Evolutionary conservation across 2,329 filamentous ascomycete species (phyloP), one percentile per base, ranked within the genome.

Genomic region (Fusarium buharicum): DNA sequence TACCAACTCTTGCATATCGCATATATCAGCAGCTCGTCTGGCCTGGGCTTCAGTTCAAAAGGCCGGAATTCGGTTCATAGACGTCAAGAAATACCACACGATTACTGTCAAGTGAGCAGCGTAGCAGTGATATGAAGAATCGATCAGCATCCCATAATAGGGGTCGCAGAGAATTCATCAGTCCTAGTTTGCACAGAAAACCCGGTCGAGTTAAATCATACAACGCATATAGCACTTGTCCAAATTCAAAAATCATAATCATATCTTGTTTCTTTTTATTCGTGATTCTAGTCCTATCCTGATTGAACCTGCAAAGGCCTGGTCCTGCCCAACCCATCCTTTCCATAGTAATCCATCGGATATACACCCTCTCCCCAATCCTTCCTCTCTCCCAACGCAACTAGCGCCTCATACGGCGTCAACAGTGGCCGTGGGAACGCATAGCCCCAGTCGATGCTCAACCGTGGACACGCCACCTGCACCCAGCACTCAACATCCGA

Each of bases 391-490:
- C 90, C 93, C 43, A 99, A 78, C n/a, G 92, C 91, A 30, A 99
- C 89, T 56, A 98, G 83, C 7, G 95, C 95, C 79, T 99, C 95
- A 69, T 99, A 97, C 2, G 95, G 94, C 48, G 94, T 98, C 72
- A 99, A 77, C 55, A 99, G 75, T 43, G 95, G 95, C 41, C 91
- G 80, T 1, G 92, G 86, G 73, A 99, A 99, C 1, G 95, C 95
- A 78, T 98, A 98, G 0, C 95, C 95, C 95, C 95, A 99, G 78
- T 99, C 95, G 67, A 99, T 99, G 75, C 94, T 98, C 74, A 99
- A 74, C 45, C 95, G 82, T n/a, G 95, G 95, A 77, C 95, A 99
- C 6, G 95, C 95, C 46, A 99, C 93, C 77, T 99, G 95, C 34
- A 99, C 94, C 95, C 95, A 99, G 70, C 93, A 96, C 73, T 97